Evolutionary conservation across 306 rosid species (phyloP).

Genomic region (Aeschynomene evenia): DNA sequence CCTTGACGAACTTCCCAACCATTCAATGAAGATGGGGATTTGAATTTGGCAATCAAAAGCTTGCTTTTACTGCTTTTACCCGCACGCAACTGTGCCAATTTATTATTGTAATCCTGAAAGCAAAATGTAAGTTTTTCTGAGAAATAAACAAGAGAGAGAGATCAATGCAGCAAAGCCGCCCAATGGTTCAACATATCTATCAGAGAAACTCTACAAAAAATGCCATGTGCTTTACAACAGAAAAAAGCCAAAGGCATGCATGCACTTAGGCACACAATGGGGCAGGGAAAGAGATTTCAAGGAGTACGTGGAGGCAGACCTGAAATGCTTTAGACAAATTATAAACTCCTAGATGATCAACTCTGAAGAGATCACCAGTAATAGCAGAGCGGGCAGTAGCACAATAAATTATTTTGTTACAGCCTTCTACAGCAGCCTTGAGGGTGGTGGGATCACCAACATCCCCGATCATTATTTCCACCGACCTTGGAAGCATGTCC

Average conservation of each 20-base stretch:
- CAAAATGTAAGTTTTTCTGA: conserved; percentile 3
- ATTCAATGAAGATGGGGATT: conserved; percentile 57
- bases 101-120: conserved; percentile 85
- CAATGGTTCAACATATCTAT: too few species aligned
- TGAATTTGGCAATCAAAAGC: conserved; percentile 77
- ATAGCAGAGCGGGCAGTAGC: conserved; percentile 93
- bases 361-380: conserved; percentile 87
- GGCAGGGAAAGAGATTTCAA: neutral
- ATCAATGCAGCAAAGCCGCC: too few species aligned
- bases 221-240: too few species aligned
- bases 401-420: conserved; percentile 84
- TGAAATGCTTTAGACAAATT: conserved; percentile 89
- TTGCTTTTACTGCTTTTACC: conserved; percentile 97
- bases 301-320: conserved; percentile 46
- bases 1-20: conserved; percentile 93
- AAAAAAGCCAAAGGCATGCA: neutral
- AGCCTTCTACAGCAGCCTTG: conserved; percentile 66
- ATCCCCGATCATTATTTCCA: conserved; percentile 76
- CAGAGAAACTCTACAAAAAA: too few species aligned
- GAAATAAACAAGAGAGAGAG: neutral
- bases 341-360: conserved; percentile 84
- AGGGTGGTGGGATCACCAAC: conserved; percentile 82
- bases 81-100: conserved; percentile 87
- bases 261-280: neutral
- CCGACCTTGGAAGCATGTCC: conserved; percentile 87